Conservation (phyloP, 2,329 filamentous ascomycete species). For the Sporothrix protearum region DNA sequence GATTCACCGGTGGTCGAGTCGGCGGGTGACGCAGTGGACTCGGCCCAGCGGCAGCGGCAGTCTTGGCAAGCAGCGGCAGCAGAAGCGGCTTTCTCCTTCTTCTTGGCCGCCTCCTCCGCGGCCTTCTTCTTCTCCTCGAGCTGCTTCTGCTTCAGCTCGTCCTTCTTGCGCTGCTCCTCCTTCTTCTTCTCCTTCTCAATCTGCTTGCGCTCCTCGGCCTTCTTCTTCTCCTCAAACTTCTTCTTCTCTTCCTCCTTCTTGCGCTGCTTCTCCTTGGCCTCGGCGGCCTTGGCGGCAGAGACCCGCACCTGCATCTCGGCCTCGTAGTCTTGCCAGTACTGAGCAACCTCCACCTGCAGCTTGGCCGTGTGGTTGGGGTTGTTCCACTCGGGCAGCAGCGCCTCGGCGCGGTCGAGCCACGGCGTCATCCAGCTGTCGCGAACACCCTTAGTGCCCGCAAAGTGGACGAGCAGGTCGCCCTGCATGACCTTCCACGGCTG, state of each 20-base stretch:
- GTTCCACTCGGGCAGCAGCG: slow-evolving; percentile 33
- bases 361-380: slow-evolving; percentile 28
- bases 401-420: slow-evolving; percentile 33
- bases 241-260: slow-evolving; percentile 9
- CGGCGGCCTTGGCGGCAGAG: slow-evolving; percentile 14
- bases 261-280: slow-evolving; percentile 1
- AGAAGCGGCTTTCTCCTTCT: neutral
- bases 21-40: neutral
- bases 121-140: slow-evolving; percentile 24
- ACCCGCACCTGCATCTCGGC: slow-evolving; percentile 19
- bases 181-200: slow-evolving; percentile 24
- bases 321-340: slow-evolving; percentile 31
- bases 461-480: slow-evolving; percentile 34
- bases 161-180: slow-evolving; percentile 20
- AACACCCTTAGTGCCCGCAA: slow-evolving; percentile 33
- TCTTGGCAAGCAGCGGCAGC: neutral
- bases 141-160: slow-evolving; percentile 19
- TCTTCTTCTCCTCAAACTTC: slow-evolving; percentile 20
- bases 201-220: slow-evolving; percentile 17
- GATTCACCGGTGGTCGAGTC: neutral
- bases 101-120: slow-evolving; percentile 17
- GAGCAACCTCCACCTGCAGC: slow-evolving; percentile 26
- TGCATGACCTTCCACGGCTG: slow-evolving; percentile 36
- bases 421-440: slow-evolving; percentile 36
- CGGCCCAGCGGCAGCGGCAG: neutral